Evolutionary conservation across 805 yeast species (phyloP).

Genomic region (Wickerhamomyces hampshirensis): DNA sequence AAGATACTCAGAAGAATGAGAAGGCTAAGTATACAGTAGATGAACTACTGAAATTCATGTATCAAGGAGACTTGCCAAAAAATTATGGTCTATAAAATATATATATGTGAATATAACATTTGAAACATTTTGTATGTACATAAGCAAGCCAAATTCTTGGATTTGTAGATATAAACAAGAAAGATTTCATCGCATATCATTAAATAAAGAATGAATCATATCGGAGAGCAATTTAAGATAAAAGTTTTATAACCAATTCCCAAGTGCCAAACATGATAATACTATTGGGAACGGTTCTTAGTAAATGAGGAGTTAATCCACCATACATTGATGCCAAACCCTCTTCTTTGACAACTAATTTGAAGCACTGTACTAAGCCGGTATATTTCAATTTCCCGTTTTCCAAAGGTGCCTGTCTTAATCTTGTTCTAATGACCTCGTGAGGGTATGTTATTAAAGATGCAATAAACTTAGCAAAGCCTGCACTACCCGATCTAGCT

Average conservation of each 20-base stretch:
- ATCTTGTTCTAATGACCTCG: conserved; percentile 92
- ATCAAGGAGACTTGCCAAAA: conserved; percentile 34
- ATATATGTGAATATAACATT: no score
- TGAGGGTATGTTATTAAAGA: conserved; percentile 94
- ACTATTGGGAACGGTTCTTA: conserved; percentile 96
- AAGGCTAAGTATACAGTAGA: conserved; percentile 26
- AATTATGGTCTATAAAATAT: not conserved
- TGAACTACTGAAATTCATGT: conserved; percentile 39
- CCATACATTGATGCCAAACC: conserved; percentile 94
- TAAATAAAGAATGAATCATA: not conserved
- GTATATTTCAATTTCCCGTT: conserved; percentile 83
- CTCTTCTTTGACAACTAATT: conserved; percentile 81
- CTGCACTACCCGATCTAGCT: conserved; percentile 96
- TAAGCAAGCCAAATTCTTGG: no score
- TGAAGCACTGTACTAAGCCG: conserved; percentile 85
- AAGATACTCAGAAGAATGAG: conserved; percentile 10
- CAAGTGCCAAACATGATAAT: conserved; percentile 99
- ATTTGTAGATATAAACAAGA: no score
- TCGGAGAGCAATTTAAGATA: conserved; percentile 30
- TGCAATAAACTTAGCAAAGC: conserved; percentile 91
- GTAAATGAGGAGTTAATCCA: conserved; percentile 93
- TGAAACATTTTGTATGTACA: no score
- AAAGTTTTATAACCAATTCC: conserved; percentile 73
- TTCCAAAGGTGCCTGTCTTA: conserved; percentile 87
- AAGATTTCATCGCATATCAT: no score